Evolutionary conservation across 2,329 filamentous ascomycete species (phyloP).

Genomic region (Colletotrichum sp.): DNA sequence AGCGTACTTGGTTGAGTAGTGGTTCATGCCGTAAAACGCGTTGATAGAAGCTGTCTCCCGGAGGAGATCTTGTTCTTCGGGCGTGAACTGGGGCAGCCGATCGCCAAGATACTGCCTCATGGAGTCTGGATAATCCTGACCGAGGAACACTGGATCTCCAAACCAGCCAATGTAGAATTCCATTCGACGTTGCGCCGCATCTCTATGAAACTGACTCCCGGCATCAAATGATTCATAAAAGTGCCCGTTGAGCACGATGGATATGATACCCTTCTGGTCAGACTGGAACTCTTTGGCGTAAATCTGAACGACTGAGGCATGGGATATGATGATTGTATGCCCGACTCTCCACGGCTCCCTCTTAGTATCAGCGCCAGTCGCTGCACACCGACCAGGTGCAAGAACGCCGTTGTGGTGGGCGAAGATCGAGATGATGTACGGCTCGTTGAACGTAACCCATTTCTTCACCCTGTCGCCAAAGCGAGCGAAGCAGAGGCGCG

Average conservation of each 20-base stretch:
- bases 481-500: slow-evolving; percentile 37
- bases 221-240: slow-evolving; percentile 41
- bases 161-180: slow-evolving; percentile 45
- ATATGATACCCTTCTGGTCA: slow-evolving; percentile 34
- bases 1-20: slow-evolving; percentile 42
- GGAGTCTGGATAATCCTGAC: slow-evolving; percentile 23
- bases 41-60: slow-evolving; percentile 25
- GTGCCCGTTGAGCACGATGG: slow-evolving; percentile 41
- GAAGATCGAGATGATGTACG: slow-evolving; percentile 41
- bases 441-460: slow-evolving; percentile 47
- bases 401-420: slow-evolving; percentile 38
- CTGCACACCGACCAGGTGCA: slow-evolving; percentile 36
- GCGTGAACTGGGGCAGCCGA: slow-evolving; percentile 34
- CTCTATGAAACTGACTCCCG: slow-evolving; percentile 26
- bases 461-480: slow-evolving; percentile 39
- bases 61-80: slow-evolving; percentile 29
- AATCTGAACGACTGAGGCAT: slow-evolving; percentile 33
- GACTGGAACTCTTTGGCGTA: slow-evolving; percentile 37
- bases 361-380: slow-evolving; percentile 34
- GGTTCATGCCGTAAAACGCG: slow-evolving; percentile 47
- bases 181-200: slow-evolving; percentile 38
- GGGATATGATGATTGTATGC: slow-evolving; percentile 39
- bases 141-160: slow-evolving; percentile 40
- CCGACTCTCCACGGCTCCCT: slow-evolving; percentile 41
- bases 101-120: slow-evolving; percentile 32